phyloP scores from a whole-genome alignment of 1,284 basidiomycete genomes.

The Omphalotus olearius region DNA sequence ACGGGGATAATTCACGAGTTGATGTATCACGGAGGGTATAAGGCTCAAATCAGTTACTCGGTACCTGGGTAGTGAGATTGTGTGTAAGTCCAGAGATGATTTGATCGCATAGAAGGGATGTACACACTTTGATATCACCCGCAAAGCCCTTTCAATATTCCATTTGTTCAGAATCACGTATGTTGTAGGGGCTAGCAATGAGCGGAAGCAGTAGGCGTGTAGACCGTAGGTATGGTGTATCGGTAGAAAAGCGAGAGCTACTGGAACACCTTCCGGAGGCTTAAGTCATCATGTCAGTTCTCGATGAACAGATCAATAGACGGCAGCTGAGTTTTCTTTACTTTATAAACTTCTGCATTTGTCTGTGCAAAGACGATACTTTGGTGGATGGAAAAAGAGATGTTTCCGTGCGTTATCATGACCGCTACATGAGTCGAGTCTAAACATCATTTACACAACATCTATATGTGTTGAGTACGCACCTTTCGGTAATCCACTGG shows the following conservation, averaged over 20 bases:
- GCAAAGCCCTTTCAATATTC: conserved; percentile 43
- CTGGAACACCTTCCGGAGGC: conserved; percentile 41
- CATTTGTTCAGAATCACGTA: conserved; percentile 56
- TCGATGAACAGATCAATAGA: background rate
- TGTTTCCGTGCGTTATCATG: conserved; percentile 72
- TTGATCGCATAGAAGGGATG: conserved; percentile 13
- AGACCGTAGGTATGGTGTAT: conserved; percentile 69
- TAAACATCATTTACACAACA: background rate
- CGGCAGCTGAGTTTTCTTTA: conserved; percentile 19
- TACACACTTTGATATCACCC: conserved; percentile 41
- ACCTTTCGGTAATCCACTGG: conserved; percentile 76
- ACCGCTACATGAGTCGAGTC: conserved; percentile 41
- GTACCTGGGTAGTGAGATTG: conserved; percentile 34
- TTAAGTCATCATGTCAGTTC: conserved; percentile 21
- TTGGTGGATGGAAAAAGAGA: conserved; percentile 49
- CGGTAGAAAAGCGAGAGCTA: conserved; percentile 57
- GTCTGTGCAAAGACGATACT: conserved; percentile 25
- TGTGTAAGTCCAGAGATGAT: background rate
- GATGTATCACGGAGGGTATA: conserved; percentile 64
- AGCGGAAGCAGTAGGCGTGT: conserved; percentile 46
- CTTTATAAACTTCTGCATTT: conserved; percentile 28
- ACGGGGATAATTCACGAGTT: conserved; percentile 54
- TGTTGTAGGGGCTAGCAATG: conserved; percentile 41
- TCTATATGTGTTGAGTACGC: conserved; percentile 1
- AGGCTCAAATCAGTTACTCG: conserved; percentile 45